Evolutionary conservation across 257 asterid genomes (phyloP).

Genomic region (Penstemon newberryi): DNA sequence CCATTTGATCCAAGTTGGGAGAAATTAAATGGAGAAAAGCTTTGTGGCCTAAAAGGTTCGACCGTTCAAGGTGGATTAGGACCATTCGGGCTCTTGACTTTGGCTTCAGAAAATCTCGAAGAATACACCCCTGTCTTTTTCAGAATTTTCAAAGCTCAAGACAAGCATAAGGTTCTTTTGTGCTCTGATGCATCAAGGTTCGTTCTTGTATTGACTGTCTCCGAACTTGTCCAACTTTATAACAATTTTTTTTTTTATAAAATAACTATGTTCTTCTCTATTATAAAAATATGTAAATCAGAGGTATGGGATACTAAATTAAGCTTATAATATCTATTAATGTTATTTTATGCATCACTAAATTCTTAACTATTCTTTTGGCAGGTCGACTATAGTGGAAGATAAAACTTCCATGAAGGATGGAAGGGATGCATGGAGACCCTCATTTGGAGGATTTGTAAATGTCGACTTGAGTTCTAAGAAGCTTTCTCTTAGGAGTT

Average conservation of each 20-base stretch:
- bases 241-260: no score
- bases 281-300: no score
- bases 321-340: no score
- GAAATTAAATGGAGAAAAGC: conserved; percentile 45
- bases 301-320: no score
- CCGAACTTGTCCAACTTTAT: neutral
- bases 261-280: no score
- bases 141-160: conserved; percentile 51
- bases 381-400: conserved; percentile 41
- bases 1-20: conserved; percentile 51
- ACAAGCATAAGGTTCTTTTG: conserved; percentile 48
- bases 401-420: conserved; percentile 24
- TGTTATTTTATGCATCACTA: no score
- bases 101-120: conserved; percentile 45
- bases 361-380: neutral
- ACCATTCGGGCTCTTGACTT: conserved; percentile 54
- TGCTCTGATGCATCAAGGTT: conserved; percentile 67
- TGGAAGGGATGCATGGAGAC: conserved; percentile 39
- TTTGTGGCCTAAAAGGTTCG: conserved; percentile 48
- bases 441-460: conserved; percentile 67
- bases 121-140: conserved; percentile 61
- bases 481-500: conserved; percentile 62
- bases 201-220: neutral
- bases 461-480: conserved; percentile 53
- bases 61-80: conserved; percentile 51